Conservation (phyloP, 2,329 filamentous ascomycete species). For the Aspergillus spinulosporus region DNA sequence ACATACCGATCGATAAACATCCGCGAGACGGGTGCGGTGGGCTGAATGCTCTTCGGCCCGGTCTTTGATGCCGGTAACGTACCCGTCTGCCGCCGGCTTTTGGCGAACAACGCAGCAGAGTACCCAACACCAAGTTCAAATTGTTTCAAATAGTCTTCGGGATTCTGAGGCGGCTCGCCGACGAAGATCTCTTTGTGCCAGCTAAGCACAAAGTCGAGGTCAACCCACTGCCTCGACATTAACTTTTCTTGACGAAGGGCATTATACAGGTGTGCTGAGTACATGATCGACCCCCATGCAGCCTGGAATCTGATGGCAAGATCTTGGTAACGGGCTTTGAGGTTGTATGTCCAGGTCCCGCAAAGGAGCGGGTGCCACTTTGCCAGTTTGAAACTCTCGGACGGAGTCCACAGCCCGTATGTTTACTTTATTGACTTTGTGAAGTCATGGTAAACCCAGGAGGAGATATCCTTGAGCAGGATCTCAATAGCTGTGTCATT, state of each 20-base stretch:
- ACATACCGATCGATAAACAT: conserved; percentile 40
- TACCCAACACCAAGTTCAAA: background rate
- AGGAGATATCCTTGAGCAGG: background rate
- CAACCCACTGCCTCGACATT: conserved; percentile 35
- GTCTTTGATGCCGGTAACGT: conserved; percentile 24
- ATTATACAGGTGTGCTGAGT: conserved; percentile 46
- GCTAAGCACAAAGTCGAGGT: conserved; percentile 41
- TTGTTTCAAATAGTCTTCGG: conserved; percentile 38
- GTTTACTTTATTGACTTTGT: conserved; percentile 5
- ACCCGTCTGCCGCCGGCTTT: background rate
- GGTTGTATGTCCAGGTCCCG: conserved; percentile 41
- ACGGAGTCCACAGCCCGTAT: background rate
- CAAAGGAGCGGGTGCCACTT: conserved; percentile 41
- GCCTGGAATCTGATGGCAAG: conserved; percentile 36
- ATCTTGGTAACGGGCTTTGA: conserved; percentile 36
- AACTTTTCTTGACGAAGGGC: conserved; percentile 36
- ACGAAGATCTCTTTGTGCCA: conserved; percentile 42
- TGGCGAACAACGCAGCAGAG: background rate
- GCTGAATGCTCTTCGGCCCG: conserved; percentile 24
- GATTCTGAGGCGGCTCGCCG: conserved; percentile 34
- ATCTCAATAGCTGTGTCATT: background rate
- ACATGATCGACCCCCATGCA: conserved; percentile 44
- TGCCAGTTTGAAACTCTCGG: conserved; percentile 31
- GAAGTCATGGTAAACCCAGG: background rate
- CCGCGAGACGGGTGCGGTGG: background rate